Conservation (phyloP, 805 yeast genomes). For the Yamadazyma phyllophila region DNA sequence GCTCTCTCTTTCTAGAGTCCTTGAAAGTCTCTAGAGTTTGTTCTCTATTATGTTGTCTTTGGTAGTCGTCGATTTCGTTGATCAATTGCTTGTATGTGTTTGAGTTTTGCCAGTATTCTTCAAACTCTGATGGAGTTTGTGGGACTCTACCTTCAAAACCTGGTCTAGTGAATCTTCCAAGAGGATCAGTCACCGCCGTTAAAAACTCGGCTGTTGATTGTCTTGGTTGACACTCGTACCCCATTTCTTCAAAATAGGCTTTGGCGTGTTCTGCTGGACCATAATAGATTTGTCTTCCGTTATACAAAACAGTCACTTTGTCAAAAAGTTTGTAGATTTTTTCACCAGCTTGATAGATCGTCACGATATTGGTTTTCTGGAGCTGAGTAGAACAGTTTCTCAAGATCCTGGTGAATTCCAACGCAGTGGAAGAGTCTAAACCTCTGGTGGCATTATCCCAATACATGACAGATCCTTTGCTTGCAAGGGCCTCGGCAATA, state of each 20-base stretch:
- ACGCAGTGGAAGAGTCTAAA: constrained; percentile 78
- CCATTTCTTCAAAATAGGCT: constrained; percentile 57
- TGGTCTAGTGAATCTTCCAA: constrained; percentile 48
- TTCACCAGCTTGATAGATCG: constrained; percentile 53
- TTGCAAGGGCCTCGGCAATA: constrained; percentile 68
- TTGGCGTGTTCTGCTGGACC: constrained; percentile 43
- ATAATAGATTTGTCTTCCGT: constrained; percentile 45
- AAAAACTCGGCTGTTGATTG: constrained; percentile 67
- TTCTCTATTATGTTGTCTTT: constrained; percentile 20
- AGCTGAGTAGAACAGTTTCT: constrained; percentile 53
- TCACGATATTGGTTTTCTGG: constrained; percentile 53
- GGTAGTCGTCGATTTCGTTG: constrained; percentile 42
- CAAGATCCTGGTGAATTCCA: constrained; percentile 65
- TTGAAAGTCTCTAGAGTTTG: constrained; percentile 19
- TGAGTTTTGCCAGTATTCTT: constrained; percentile 57
- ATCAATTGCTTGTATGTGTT: constrained; percentile 45
- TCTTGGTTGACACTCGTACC: constrained; percentile 57
- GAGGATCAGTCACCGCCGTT: constrained; percentile 64
- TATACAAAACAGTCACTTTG: constrained; percentile 43
- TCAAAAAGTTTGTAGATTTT: constrained; percentile 47
- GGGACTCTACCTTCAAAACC: constrained; percentile 57
- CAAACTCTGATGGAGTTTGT: constrained; percentile 54
- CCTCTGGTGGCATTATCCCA: constrained; percentile 84
- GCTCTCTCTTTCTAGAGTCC: constrained; percentile 33
- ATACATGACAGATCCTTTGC: constrained; percentile 53